A percentile compares a stretch with the other conserved stretches of the same genome.
phyloP scores from a whole-genome alignment of 1,139 yeast genomes.

The Chernovozyma aurita region DNA sequence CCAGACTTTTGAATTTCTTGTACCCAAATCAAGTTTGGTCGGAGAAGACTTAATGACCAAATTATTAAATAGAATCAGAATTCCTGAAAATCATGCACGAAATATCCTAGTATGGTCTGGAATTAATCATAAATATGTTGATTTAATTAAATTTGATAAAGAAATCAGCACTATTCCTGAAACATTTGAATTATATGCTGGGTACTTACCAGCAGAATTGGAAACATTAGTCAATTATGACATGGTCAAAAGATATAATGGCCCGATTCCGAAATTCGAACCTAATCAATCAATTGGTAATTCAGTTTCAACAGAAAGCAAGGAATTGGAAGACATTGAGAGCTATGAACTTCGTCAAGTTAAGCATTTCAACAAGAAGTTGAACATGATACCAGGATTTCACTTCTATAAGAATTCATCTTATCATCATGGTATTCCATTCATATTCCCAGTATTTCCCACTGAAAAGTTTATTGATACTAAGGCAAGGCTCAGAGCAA shows the following conservation, averaged over 20 bases:
- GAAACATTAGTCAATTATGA: slow-evolving; percentile 36
- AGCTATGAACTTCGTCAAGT: slow-evolving; percentile 26
- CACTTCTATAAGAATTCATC: slow-evolving; percentile 75
- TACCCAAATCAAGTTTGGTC: slow-evolving; percentile 59
- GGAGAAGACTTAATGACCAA: slow-evolving; percentile 49
- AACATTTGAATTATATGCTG: slow-evolving; percentile 36
- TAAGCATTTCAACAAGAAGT: slow-evolving; percentile 28
- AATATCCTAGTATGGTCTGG: slow-evolving; percentile 60
- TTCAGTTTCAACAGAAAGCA: background rate
- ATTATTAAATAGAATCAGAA: slow-evolving; percentile 51
- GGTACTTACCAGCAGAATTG: slow-evolving; percentile 43
- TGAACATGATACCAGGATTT: slow-evolving; percentile 46
- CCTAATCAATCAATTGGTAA: background rate
- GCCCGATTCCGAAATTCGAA: slow-evolving; percentile 4
- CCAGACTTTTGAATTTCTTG: slow-evolving; percentile 65
- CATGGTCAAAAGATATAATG: slow-evolving; percentile 29
- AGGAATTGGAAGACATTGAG: slow-evolving; percentile 10
- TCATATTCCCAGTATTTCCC: slow-evolving; percentile 63
- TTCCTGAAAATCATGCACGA: slow-evolving; percentile 46
- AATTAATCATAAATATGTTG: slow-evolving; percentile 35
- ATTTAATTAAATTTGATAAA: slow-evolving; percentile 33
- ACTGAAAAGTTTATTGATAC: slow-evolving; percentile 65
- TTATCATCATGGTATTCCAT: slow-evolving; percentile 84
- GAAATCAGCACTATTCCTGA: slow-evolving; percentile 32
- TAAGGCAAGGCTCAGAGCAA: slow-evolving; percentile 60